Base-by-base conservation (phyloP, 2,329 filamentous ascomycete genomes). In the Aspergillus pseudotamarii region DNA sequence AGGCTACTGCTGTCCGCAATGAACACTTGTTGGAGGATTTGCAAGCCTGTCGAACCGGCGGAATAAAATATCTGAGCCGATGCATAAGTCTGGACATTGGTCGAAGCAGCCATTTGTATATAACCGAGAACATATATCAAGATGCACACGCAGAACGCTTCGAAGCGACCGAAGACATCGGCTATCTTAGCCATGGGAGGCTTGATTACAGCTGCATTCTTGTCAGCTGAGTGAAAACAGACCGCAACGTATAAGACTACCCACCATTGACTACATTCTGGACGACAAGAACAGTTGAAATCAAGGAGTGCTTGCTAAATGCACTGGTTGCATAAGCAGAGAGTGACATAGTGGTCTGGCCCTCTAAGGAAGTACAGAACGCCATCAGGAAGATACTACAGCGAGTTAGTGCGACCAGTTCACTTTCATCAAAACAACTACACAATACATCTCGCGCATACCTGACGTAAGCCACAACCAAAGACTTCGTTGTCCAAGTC, bases 1-100 rank as follows among this genome's bases (percentile, higher is more conserved):
- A 92, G 79, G 21, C 83, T 83, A 0, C 89, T 88, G 1, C 88
- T 90, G 68, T 92, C 90, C 30, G 89, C 87, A 63, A 89, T 85
- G 70, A 91, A 88, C 30, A 92, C 84, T 63, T 84, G 84, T 16
- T 90, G 78, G 34, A 84, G 83, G 68, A 89, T 91, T 54, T 83
- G 81, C 30, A 91, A 76, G 11, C 87, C 88, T 12, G 85, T 84
- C 59, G 82, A 79, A 10, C 90, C 90, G 51, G 89, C 84, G 61
- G 83, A 84, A 71, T 89, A 91, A 66, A 92, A 88, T 1, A 91
- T 88, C 68, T 85, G 76, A 67, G 68, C 85, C n/a, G 76, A 82
- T 63, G 72, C 83, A 65, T 85, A 86, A 9, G 84, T 85, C 64
- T 85, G 77, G 48, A 88, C 84, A 62, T 82, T 86, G 63, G 79